Percentiles rank a stretch among this genome's conserved stretches.
Conservation (phyloP, 768 basidiomycete genomes). For the Dentipellis fragilis region DNA sequence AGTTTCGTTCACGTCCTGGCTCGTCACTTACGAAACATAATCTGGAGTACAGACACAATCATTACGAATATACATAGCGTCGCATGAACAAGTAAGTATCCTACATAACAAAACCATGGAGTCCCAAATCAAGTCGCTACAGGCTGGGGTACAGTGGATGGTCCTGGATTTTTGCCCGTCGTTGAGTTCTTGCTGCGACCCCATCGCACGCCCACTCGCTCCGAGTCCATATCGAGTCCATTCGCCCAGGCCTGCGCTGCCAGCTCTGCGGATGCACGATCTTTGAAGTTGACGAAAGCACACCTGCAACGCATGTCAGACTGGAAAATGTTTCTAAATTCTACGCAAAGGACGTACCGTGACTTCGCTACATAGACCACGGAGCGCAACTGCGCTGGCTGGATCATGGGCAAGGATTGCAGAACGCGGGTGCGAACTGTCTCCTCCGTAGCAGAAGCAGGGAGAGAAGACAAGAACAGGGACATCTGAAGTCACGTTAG, state of each 20-base stretch:
- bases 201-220: constrained; percentile 74
- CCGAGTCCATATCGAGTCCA: constrained; percentile 79
- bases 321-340: neutral
- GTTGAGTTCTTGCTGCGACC: constrained; percentile 51
- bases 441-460: constrained; percentile 58
- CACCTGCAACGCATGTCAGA: constrained; percentile 40
- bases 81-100: neutral
- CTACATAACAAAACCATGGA: neutral
- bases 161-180: neutral
- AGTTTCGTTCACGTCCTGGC: too few species aligned
- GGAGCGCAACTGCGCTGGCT: constrained; percentile 65
- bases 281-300: constrained; percentile 92
- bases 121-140: neutral
- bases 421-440: constrained; percentile 65
- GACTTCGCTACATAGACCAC: constrained; percentile 81
- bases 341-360: constrained; percentile 29
- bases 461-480: constrained; percentile 74
- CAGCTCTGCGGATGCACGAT: constrained; percentile 71
- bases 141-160: neutral
- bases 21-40: too few species aligned
- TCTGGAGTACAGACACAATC: too few species aligned
- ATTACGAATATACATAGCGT: too few species aligned
- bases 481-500: constrained; percentile 46
- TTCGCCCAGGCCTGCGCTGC: constrained; percentile 88
- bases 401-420: constrained; percentile 52